Conservation (phyloP, 129 eudicot species). For the Lactuca sativa region DNA sequence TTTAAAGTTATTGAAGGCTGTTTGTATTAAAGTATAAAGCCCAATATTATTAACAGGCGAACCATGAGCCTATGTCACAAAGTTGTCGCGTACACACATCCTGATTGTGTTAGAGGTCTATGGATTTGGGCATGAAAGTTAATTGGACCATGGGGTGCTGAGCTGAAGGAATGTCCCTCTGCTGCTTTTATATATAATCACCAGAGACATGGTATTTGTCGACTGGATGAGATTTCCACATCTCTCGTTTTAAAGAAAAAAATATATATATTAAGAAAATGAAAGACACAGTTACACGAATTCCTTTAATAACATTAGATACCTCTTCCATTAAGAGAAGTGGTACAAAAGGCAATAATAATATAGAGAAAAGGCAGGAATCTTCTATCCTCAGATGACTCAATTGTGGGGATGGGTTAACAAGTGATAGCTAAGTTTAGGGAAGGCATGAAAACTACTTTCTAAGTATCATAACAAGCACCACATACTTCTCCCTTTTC, state of each 20-base stretch:
- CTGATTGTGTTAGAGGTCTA: slow-evolving; percentile 4
- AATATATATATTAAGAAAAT: not conserved
- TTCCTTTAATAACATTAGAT: slow-evolving; percentile 36
- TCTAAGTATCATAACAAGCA: slow-evolving; percentile 29
- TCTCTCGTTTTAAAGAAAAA: not conserved
- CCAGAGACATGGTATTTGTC: slow-evolving; percentile 21
- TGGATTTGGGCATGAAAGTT: slow-evolving; percentile 26
- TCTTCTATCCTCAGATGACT: slow-evolving; percentile 41
- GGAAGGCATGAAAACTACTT: slow-evolving; percentile 14
- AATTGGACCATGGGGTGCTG: slow-evolving; percentile 29
- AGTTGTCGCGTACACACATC: too few relatives aligned
- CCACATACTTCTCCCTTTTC: slow-evolving; percentile 33
- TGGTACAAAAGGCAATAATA: slow-evolving; percentile 36
- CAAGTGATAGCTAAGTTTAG: slow-evolving; percentile 29
- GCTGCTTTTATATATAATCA: slow-evolving; percentile 14
- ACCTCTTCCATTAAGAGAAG: slow-evolving; percentile 28
- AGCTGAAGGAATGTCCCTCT: slow-evolving; percentile 30
- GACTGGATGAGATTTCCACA: slow-evolving; percentile 1
- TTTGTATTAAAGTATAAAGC: too few relatives aligned
- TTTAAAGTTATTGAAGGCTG: too few relatives aligned
- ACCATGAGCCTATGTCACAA: too few relatives aligned
- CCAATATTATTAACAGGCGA: too few relatives aligned
- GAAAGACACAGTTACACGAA: slow-evolving; percentile 3
- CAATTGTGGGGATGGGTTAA: slow-evolving; percentile 33
- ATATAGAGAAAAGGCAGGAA: slow-evolving; percentile 28